Evolutionary conservation across 345 rosid genomes (phyloP), one percentile per base, ranked within the genome.

Genomic region (Eucalyptus albens): DNA sequence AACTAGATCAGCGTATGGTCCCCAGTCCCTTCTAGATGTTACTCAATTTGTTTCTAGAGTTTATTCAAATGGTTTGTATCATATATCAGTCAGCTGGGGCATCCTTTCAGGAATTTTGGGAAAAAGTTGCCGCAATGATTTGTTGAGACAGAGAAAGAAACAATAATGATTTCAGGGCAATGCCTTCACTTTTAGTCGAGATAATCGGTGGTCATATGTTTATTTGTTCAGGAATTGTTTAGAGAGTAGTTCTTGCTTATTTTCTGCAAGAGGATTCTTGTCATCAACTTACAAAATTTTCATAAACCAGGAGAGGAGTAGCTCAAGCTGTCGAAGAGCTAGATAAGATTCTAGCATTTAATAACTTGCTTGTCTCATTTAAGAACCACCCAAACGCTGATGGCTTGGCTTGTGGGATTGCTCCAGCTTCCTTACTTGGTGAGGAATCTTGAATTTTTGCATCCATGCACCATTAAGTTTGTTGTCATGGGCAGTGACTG

Each of bases 391-490:
- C 94, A 7, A 96, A 96, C 86, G 95, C 98, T 50, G 96, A 91
- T 92, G 91, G 90, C 69, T 94, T 96, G 94, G 97, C 99, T 55
- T 90, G 92, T 56, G 99, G 99, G 69, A 91, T 96, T 91, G 99
- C 97, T 86, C 99, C 97, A 40, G 92, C 97, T 90, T 98, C 99
- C 89, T 91, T 97, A 89, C 81, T 94, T 91, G 99, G 99, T 97
- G 88, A 53, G 90, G 80, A 88, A 53, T 65, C 45, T 55, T 51
- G 56, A 69, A 56, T 16, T 19, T 90, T 56, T 31, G 69, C 8
- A 2, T 77, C n/a, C 59, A 47, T 82, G 22, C 11, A 26, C 37
- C 87, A 15, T 31, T 50, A 22, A 13, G 50, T 31, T 67, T 85
- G 44, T 51, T 69, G n/a, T 27, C 62, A 59, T 19, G 56, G 45